Base-by-base conservation (phyloP, 2,329 filamentous ascomycete genomes). In the Trichoderma sp. region DNA sequence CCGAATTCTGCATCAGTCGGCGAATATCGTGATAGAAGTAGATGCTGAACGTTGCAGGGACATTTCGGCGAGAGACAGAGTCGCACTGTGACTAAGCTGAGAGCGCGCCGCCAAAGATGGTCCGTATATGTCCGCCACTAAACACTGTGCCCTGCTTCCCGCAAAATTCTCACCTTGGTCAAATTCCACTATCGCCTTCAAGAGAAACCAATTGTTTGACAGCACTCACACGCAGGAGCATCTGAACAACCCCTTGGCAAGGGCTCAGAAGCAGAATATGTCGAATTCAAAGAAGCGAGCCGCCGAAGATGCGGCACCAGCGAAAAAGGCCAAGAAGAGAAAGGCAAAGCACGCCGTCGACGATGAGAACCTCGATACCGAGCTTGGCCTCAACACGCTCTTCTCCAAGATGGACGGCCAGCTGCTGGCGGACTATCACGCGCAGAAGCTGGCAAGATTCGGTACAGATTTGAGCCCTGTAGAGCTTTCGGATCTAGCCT, bases 391-490 rank as follows among this genome's bases (percentile, higher is more conserved):
- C 69, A 96, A 97, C 78, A 87, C 86, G 69, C 86, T 90, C 3
- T 91, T 97, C 74, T 86, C 88, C 51, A 86, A 87, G 67, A 93
- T 97, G 89, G 92, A 97, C 76, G 89, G 87, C 67, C 86, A 89
- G 69, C 82, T 97, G 48, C 80, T 97, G 54, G 91, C 93, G 1
- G 94, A 97, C 75, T 88, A 97, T 75, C 82, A 97, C 67, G 90
- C 90, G 7, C 89, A 95, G 73, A 87, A 90, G 73, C 89, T 91
- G 61, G 87, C 85, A 69, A 85, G 90, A 26, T 96, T 94, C 73
- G 91, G 92, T 62, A 87, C 85, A 30, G 90, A 97, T 60, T 77
- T 97, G 72, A 97, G 91, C 71, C 81, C 88, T 0, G 85, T 98
- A 47, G 95, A 99, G 78, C 80, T 96, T 39, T 89, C 91, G 64